Conservation (phyloP, 495 filamentous ascomycete species). For the Xylaria venustula region DNA sequence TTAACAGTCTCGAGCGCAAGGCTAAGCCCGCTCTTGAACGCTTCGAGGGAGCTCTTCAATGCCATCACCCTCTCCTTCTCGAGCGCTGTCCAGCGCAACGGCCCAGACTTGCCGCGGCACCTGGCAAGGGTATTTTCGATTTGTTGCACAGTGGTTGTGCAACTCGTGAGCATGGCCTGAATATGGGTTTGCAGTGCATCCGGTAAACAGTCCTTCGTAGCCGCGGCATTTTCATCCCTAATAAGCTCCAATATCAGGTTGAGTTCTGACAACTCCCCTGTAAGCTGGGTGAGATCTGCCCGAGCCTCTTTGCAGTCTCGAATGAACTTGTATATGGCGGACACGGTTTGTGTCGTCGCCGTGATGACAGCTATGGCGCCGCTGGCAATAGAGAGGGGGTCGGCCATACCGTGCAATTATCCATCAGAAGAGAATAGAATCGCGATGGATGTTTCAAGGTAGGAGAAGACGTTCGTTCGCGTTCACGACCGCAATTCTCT, state of each 20-base stretch:
- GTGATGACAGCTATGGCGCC: constrained; percentile 11
- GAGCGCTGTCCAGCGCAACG: constrained; percentile 14
- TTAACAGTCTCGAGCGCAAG: constrained; percentile 26
- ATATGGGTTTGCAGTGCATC: constrained; percentile 21
- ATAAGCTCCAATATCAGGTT: constrained; percentile 17
- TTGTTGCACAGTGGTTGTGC: constrained; percentile 19
- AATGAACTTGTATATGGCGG: constrained; percentile 14
- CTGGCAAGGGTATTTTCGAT: constrained; percentile 22
- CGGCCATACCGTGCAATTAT: constrained; percentile 6
- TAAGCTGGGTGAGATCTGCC: constrained; percentile 13
- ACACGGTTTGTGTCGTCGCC: constrained; percentile 8
- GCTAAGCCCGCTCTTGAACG: constrained; percentile 25
- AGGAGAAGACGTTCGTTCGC: too few relatives aligned
- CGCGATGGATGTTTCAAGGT: neutral
- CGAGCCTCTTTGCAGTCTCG: constrained; percentile 17
- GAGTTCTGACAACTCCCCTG: constrained; percentile 16
- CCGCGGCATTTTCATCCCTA: constrained; percentile 14
- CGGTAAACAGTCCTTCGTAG: constrained; percentile 7
- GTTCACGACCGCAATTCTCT: too few relatives aligned
- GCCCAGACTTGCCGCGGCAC: constrained; percentile 7
- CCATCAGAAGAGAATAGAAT: neutral
- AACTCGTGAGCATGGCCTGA: constrained; percentile 23
- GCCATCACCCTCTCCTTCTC: constrained; percentile 22
- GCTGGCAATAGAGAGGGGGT: constrained; percentile 20
- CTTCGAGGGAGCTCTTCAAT: constrained; percentile 26